phyloP scores from a whole-genome alignment of 208 protist genomes.

The Jaenimonas drosophilae region DNA sequence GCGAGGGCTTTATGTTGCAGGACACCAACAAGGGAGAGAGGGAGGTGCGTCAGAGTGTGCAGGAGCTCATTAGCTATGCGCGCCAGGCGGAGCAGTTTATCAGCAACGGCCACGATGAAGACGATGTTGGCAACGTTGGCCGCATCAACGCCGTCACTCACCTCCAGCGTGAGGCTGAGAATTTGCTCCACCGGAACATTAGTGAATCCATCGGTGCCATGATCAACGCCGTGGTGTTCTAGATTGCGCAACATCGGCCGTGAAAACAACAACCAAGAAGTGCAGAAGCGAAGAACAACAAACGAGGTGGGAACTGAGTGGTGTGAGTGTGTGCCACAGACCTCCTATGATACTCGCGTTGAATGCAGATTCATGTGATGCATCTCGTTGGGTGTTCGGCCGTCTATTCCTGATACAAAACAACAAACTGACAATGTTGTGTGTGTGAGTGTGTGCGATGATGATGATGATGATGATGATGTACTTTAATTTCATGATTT shows the following conservation, averaged over 20 bases:
- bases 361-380: too few species aligned
- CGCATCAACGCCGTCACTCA: slow-evolving; percentile 71
- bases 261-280: background rate
- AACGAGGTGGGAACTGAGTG: too few species aligned
- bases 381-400: too few species aligned
- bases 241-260: slow-evolving; percentile 3
- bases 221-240: slow-evolving; percentile 86
- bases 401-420: too few species aligned
- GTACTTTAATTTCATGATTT: too few species aligned
- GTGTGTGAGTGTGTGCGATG: too few species aligned
- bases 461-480: too few species aligned
- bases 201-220: slow-evolving; percentile 80
- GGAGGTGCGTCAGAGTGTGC: slow-evolving; percentile 63
- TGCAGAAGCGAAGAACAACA: slow-evolving; percentile 1
- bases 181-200: slow-evolving; percentile 66
- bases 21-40: slow-evolving; percentile 51
- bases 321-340: too few species aligned
- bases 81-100: slow-evolving; percentile 80
- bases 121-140: slow-evolving; percentile 80
- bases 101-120: slow-evolving; percentile 72
- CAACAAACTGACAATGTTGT: too few species aligned
- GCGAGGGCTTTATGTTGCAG: slow-evolving; percentile 92
- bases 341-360: too few species aligned
- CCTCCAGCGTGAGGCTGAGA: slow-evolving; percentile 68
- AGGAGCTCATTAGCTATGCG: slow-evolving; percentile 54